Percentiles rank a stretch among this genome's conserved stretches.
Evolutionary conservation across 331 rosid genomes (phyloP).

Genomic region (Quercus lobata): DNA sequence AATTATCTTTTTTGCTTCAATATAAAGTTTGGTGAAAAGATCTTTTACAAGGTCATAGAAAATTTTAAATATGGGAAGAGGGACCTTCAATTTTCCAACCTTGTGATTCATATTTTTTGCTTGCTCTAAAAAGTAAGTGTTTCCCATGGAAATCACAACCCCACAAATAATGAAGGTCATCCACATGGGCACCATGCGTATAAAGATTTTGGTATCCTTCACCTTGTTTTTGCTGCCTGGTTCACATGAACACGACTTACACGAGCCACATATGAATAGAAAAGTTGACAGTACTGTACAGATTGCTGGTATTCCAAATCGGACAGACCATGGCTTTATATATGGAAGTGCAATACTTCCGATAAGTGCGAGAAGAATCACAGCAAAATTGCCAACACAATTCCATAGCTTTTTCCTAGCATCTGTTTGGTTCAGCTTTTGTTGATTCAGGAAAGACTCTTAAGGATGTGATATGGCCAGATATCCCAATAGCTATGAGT

Average conservation of each 20-base stretch:
- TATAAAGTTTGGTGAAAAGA: not conserved
- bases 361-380: not conserved
- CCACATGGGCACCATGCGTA: constrained; percentile 26
- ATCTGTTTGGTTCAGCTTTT: too few species aligned
- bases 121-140: constrained; percentile 24
- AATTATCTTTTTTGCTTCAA: not conserved
- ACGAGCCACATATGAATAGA: constrained; percentile 17
- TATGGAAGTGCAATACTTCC: constrained; percentile 7
- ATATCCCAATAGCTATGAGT: constrained; percentile 23
- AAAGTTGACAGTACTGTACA: not conserved
- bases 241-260: not conserved
- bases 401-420: too few species aligned
- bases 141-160: constrained; percentile 20
- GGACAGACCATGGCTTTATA: constrained; percentile 25
- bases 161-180: not conserved
- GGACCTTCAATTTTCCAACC: constrained; percentile 13
- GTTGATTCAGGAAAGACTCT: not conserved
- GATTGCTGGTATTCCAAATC: constrained; percentile 21
- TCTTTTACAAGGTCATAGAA: not conserved
- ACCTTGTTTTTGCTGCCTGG: not conserved
- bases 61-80: constrained; percentile 1
- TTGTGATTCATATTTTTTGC: constrained; percentile 21
- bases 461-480: constrained; percentile 16
- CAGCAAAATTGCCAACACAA: not conserved
- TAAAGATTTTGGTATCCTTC: constrained; percentile 14